A percentile compares a stretch with the other conserved stretches of the same genome.
phyloP scores from a whole-genome alignment of 2,329 filamentous ascomycete species.

The Cercospora canescens region DNA sequence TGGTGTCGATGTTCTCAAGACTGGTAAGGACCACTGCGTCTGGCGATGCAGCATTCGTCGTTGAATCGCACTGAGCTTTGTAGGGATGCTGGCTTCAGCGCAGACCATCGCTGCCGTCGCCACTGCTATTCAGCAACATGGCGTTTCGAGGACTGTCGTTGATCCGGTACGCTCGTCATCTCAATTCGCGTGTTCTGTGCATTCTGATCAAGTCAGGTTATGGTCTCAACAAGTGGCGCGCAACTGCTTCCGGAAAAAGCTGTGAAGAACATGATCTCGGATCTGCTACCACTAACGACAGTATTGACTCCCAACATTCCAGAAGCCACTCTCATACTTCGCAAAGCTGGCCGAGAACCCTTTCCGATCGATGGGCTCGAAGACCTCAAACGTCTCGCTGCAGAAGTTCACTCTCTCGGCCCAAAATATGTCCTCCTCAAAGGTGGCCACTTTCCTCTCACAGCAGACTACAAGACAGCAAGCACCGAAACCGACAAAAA shows the following conservation, averaged over 20 bases:
- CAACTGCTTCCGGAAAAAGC: conserved; percentile 66
- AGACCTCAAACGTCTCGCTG: conserved; percentile 70
- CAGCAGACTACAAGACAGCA: conserved; percentile 61
- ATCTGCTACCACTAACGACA: conserved; percentile 66
- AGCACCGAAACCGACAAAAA: conserved; percentile 59
- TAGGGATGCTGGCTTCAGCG: conserved; percentile 79
- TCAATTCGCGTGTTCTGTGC: neutral
- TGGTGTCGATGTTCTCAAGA: conserved; percentile 86
- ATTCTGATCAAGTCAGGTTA: conserved; percentile 61
- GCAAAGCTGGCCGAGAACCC: conserved; percentile 48
- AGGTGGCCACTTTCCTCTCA: conserved; percentile 85
- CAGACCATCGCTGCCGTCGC: conserved; percentile 70
- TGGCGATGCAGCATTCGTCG: neutral
- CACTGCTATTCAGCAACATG: conserved; percentile 59
- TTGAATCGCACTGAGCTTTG: conserved; percentile 16
- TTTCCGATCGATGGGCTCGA: conserved; percentile 57
- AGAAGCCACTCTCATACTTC: conserved; percentile 67
- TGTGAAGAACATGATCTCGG: conserved; percentile 58
- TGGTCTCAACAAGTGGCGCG: conserved; percentile 83
- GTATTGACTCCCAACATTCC: conserved; percentile 77
- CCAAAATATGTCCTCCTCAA: conserved; percentile 83
- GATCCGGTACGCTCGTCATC: conserved; percentile 64
- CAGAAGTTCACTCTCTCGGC: conserved; percentile 65
- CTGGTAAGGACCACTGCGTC: conserved; percentile 58
- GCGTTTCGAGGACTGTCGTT: conserved; percentile 62